These are phyloP conservation scores for Opeltia flavorubescens DNA, from an alignment of 495 filamentous ascomycete species.

Conservation along the genomic window DNA sequence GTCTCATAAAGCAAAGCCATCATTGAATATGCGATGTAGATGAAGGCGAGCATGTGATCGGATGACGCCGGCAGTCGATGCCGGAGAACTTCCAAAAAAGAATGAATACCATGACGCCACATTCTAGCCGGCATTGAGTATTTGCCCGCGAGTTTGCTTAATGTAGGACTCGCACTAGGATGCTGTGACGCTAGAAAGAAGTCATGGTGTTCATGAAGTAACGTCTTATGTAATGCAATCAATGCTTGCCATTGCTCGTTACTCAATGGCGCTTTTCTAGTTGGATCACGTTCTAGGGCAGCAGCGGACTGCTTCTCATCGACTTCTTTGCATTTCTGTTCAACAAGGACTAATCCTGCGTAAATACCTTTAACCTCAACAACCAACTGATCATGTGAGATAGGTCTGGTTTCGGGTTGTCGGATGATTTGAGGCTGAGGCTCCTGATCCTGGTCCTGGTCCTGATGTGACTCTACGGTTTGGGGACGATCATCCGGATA, in stretches of 20 bases:
- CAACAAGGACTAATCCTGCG: constrained; percentile 33
- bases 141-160: constrained; percentile 25
- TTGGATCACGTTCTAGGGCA: constrained; percentile 20
- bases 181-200: constrained; percentile 37
- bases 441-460: neutral
- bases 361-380: constrained; percentile 32
- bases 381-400: constrained; percentile 62
- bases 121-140: constrained; percentile 36
- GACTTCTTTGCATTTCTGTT: constrained; percentile 35
- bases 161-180: constrained; percentile 26
- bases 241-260: constrained; percentile 33
- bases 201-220: constrained; percentile 32
- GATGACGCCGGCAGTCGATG: constrained; percentile 29
- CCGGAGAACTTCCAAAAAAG: constrained; percentile 32
- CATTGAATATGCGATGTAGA: constrained; percentile 39
- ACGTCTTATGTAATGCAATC: constrained; percentile 27
- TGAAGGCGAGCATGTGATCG: constrained; percentile 40
- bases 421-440: constrained; percentile 20
- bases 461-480: neutral
- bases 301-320: constrained; percentile 20
- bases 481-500: no score
- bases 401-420: constrained; percentile 51
- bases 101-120: constrained; percentile 39
- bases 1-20: constrained; percentile 38
- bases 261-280: constrained; percentile 16